Percentiles rank a stretch among this genome's conserved stretches.
These are phyloP conservation scores for Gossypium thurberi DNA, from an alignment of 345 rosid genomes.

Conservation along the genomic window DNA sequence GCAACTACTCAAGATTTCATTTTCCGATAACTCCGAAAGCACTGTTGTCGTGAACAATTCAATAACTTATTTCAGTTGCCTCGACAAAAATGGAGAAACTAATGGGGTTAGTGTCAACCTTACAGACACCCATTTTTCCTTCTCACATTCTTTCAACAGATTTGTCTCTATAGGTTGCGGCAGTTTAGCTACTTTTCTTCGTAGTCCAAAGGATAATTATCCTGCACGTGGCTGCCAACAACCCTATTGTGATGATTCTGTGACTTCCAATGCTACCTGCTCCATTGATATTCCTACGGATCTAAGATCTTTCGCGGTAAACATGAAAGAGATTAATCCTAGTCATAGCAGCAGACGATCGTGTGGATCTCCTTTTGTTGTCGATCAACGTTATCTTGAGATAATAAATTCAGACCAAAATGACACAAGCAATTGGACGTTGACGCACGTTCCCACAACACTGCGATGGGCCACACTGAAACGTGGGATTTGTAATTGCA, in stretches of 20 bases:
- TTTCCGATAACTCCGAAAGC: not conserved
- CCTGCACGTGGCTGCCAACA: not conserved
- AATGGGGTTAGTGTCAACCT: not conserved
- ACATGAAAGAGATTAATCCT: too few relatives aligned
- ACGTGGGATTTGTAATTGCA: too few relatives aligned
- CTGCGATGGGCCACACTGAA: too few relatives aligned
- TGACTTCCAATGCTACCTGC: not conserved
- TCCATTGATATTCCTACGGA: too few relatives aligned
- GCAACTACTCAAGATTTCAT: not conserved
- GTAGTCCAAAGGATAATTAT: not conserved
- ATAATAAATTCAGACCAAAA: too few relatives aligned
- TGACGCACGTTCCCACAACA: too few relatives aligned
- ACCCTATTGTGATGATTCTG: not conserved
- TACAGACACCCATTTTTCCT: conserved; percentile 2
- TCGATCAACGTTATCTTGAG: too few relatives aligned
- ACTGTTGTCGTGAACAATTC: not conserved
- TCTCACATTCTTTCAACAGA: not conserved
- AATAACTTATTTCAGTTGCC: not conserved
- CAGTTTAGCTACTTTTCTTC: not conserved
- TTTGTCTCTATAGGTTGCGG: not conserved
- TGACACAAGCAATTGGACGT: too few relatives aligned
- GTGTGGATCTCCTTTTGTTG: too few relatives aligned
- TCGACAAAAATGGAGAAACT: too few relatives aligned
- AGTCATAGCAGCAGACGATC: too few relatives aligned
- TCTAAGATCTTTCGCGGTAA: too few relatives aligned